phyloP scores from a whole-genome alignment of 2,329 filamentous ascomycete genomes.

The Aureobasidium musti region DNA sequence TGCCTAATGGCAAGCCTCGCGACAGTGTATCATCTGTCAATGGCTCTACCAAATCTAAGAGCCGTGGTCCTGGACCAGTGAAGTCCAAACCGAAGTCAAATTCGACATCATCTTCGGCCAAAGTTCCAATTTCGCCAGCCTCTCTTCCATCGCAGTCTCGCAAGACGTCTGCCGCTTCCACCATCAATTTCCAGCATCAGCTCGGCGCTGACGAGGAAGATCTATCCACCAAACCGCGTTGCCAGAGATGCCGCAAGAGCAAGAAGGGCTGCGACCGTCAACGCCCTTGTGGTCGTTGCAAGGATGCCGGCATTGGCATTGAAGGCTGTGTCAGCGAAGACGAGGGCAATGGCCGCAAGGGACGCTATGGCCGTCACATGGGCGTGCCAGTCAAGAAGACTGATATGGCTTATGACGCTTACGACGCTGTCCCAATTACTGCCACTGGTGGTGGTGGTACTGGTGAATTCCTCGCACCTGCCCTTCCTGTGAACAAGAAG shows the following conservation, averaged over 20 bases:
- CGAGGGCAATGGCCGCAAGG: conserved; percentile 95
- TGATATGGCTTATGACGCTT: conserved; percentile 32
- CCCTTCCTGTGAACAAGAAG: conserved; percentile 62
- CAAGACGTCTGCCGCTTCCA: conserved; percentile 72
- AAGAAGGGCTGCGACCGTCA: conserved; percentile 99
- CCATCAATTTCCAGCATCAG: conserved; percentile 54
- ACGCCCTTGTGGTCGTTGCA: conserved; percentile 90
- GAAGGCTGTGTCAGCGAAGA: conserved; percentile 98
- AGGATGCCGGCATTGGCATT: conserved; percentile 88
- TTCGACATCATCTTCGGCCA: conserved; percentile 42
- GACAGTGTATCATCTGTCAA: conserved; percentile 37
- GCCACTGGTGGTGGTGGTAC: conserved; percentile 39
- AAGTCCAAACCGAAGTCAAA: conserved; percentile 58
- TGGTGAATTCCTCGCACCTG: conserved; percentile 42
- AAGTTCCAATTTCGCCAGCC: conserved; percentile 55
- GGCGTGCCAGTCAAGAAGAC: conserved; percentile 65
- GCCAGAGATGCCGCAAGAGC: conserved; percentile 97
- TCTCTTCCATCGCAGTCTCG: conserved; percentile 70
- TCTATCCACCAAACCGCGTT: conserved; percentile 91
- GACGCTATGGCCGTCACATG: conserved; percentile 77
- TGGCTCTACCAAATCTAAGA: conserved; percentile 46
- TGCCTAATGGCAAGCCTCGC: conserved; percentile 41
- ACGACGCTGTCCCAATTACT: conserved; percentile 30
- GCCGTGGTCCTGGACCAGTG: conserved; percentile 44
- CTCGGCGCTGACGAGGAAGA: conserved; percentile 75